Evolutionary conservation across 2,329 filamentous ascomycete genomes (phyloP), one percentile per base, ranked within the genome.

Genomic region (Phialophora chinensis): DNA sequence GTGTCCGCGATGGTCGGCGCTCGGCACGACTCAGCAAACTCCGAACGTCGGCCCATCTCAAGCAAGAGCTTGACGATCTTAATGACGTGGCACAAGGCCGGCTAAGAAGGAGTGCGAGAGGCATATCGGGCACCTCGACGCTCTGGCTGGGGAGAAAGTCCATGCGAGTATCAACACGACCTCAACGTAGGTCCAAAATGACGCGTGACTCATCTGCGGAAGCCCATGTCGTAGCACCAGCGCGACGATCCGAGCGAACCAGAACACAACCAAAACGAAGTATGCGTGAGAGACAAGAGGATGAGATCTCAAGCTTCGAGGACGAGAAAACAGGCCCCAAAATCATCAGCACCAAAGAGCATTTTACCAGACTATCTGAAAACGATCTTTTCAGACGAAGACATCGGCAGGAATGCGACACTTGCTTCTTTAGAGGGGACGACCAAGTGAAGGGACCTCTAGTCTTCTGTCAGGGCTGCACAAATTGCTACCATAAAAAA

Each of bases 381-480:
- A 84, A 88, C 14, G 86, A 90, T 47, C 79, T 84, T 2, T 99
- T 99, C 77, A 84, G 85, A 62, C 80, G 83, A 25, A 85, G 86
- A 11, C 95, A 99, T 77, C 86, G 85, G 55, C 81, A 86, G 49
- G 81, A 80, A 7, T 99, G 95, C 76, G 89, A 91, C 71, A 85
- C 87, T 2, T 99, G 95, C 75, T 80, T 79, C 56, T 78, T 80
- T n/a, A 79, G 77, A 17, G 84, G 85, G 8, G 80, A 85, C 56
- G 81, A 84, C 25, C 77, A 79, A 0, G 84, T 82, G 65, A 90
- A 88, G 74, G 92, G 91, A 0, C 82, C 86, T 47, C 81, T 99
- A 27, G 85, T 99, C 38, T 89, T 90, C 74, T 99, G 95, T 72
- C 96, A 99, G 79, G 95, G 95, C 33, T 99, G 95, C 76, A 92